A percentile compares a stretch with the other conserved stretches of the same genome.
These are phyloP conservation scores for Phoma sp. DNA, from an alignment of 2,329 filamentous ascomycete genomes.

Conservation along the genomic window DNA sequence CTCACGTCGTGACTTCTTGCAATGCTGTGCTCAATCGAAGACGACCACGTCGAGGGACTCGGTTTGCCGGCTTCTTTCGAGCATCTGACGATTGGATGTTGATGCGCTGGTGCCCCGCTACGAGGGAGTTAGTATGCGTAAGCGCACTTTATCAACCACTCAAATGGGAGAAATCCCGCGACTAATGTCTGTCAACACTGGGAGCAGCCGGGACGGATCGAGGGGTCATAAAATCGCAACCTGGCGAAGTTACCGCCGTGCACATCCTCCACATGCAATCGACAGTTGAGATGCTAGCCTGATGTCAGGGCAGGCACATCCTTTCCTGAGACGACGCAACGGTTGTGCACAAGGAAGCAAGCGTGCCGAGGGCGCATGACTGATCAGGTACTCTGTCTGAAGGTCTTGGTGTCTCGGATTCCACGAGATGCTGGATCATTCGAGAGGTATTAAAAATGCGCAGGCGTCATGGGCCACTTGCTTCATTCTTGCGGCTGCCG, in stretches of 20 bases:
- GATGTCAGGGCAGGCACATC: slow-evolving; percentile 15
- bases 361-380: slow-evolving; percentile 20
- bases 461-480: slow-evolving; percentile 17
- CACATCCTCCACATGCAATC: slow-evolving; percentile 17
- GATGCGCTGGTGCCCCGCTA: slow-evolving; percentile 31
- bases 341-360: slow-evolving; percentile 13
- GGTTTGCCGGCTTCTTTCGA: slow-evolving; percentile 4
- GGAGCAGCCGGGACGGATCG: slow-evolving; percentile 43
- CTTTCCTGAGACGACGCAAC: slow-evolving; percentile 6
- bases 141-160: slow-evolving; percentile 38
- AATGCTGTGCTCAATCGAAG: slow-evolving; percentile 25
- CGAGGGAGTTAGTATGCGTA: slow-evolving; percentile 34
- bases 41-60: slow-evolving; percentile 32
- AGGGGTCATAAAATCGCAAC: slow-evolving; percentile 31
- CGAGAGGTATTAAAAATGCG: slow-evolving; percentile 14
- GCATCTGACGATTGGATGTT: slow-evolving; percentile 24
- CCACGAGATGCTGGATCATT: slow-evolving; percentile 20
- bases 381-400: slow-evolving; percentile 13
- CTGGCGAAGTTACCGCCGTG: slow-evolving; percentile 42
- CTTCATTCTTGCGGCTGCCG: slow-evolving; percentile 24
- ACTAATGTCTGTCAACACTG: slow-evolving; percentile 29
- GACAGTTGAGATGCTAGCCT: slow-evolving; percentile 19
- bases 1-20: slow-evolving; percentile 1
- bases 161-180: slow-evolving; percentile 18
- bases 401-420: slow-evolving; percentile 20